Evolutionary conservation across 305 asterid species (phyloP).

Genomic region (Caryopteris hybrid): DNA sequence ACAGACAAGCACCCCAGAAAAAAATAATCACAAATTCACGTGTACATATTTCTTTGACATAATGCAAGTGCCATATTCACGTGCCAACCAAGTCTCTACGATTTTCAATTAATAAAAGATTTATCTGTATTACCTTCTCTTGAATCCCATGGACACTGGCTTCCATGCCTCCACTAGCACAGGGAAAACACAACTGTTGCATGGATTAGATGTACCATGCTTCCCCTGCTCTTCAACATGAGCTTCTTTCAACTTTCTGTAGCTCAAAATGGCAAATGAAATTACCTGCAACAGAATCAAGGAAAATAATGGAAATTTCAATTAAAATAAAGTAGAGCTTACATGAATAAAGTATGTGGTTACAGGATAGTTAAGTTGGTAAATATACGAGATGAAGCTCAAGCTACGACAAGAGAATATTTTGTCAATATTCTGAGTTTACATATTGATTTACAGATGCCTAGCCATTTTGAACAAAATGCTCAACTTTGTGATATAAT

Average conservation of each 20-base stretch:
- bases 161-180: conserved; percentile 86
- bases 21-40: background rate
- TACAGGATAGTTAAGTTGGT: background rate
- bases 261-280: conserved; percentile 63
- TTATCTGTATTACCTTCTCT: conserved; percentile 55
- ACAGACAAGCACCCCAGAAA: conserved; percentile 19
- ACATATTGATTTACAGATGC: background rate
- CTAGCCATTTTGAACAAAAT: background rate
- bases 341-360: background rate
- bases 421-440: background rate
- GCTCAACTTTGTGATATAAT: background rate
- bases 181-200: conserved; percentile 26
- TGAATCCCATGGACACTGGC: conserved; percentile 89
- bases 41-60: too few species aligned
- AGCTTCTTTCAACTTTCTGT: conserved; percentile 65
- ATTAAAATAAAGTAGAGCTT: conserved; percentile 1
- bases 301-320: background rate
- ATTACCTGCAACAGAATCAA: conserved; percentile 59
- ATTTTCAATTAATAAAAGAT: background rate
- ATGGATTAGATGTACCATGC: conserved; percentile 15
- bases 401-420: background rate
- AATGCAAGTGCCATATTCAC: background rate
- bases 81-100: background rate
- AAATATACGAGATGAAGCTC: background rate
- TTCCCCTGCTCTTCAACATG: conserved; percentile 33